Conservation (phyloP, 2,329 filamentous ascomycete genomes). For the Colletotrichum caudatum region DNA sequence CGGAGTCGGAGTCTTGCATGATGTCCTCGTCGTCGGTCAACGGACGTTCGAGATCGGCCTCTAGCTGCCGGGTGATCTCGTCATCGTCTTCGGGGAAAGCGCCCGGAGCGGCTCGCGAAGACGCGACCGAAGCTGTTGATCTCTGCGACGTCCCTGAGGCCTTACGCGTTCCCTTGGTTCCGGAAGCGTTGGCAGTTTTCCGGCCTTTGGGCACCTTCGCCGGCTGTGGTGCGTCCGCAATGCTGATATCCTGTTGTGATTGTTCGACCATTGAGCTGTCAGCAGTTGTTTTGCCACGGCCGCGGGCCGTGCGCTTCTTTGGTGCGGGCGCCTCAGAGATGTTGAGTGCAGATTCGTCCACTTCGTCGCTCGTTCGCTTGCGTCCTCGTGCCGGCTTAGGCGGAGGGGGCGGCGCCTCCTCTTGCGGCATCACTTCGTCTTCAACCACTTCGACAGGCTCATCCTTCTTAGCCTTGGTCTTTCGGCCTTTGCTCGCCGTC, state of each 20-base stretch:
- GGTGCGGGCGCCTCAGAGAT: constrained; percentile 62
- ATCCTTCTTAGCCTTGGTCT: constrained; percentile 65
- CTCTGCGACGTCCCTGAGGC: constrained; percentile 52
- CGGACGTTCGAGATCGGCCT: constrained; percentile 72
- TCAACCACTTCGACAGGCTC: constrained; percentile 60
- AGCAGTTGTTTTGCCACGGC: constrained; percentile 60
- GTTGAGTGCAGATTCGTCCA: constrained; percentile 61
- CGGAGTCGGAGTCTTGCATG: constrained; percentile 60
- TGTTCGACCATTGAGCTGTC: constrained; percentile 55
- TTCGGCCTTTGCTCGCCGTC: constrained; percentile 63
- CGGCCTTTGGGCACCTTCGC: constrained; percentile 50
- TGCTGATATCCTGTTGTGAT: constrained; percentile 54
- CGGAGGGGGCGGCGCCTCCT: constrained; percentile 52
- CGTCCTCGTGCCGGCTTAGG: constrained; percentile 63
- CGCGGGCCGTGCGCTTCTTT: constrained; percentile 70
- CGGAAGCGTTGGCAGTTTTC: constrained; percentile 62
- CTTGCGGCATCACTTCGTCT: constrained; percentile 46
- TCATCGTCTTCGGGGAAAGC: constrained; percentile 63
- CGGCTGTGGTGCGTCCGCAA: constrained; percentile 51
- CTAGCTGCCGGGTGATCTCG: constrained; percentile 74
- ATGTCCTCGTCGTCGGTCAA: constrained; percentile 66
- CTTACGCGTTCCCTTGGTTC: constrained; percentile 51
- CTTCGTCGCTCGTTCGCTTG: constrained; percentile 73
- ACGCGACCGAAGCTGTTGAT: constrained; percentile 59
- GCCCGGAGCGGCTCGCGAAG: constrained; percentile 53